Conservation (phyloP, 805 yeast genomes). For the Vanderwaltozyma yarrowii region DNA sequence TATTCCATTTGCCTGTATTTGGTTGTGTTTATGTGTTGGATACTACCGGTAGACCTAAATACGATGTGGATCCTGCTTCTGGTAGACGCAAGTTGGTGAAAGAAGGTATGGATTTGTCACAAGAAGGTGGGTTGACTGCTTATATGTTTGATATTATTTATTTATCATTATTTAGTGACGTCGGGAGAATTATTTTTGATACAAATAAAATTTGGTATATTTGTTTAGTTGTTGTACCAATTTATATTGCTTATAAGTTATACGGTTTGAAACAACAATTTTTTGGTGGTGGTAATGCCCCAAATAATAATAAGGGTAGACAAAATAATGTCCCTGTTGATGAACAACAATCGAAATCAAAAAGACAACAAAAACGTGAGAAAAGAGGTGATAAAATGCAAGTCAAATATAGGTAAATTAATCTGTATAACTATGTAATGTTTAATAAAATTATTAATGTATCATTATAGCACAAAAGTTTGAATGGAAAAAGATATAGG, state of each 20-base stretch:
- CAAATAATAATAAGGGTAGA: not conserved
- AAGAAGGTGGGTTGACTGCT: constrained; percentile 38
- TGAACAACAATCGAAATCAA: constrained; percentile 21
- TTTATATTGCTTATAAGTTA: constrained; percentile 38
- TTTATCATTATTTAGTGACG: constrained; percentile 39
- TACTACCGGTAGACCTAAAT: constrained; percentile 40
- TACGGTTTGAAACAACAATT: constrained; percentile 12
- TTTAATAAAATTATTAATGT: not conserved
- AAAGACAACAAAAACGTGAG: constrained; percentile 34
- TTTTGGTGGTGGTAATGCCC: constrained; percentile 12
- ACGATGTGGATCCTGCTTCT: constrained; percentile 17
- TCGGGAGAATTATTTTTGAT: constrained; percentile 36
- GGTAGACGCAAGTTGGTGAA: constrained; percentile 29
- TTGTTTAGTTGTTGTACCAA: constrained; percentile 23
- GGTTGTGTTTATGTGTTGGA: constrained; percentile 37
- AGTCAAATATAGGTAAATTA: constrained; percentile 27
- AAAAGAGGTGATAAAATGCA: constrained; percentile 31
- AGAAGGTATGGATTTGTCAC: constrained; percentile 40
- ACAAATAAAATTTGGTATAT: constrained; percentile 40
- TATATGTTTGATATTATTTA: constrained; percentile 47
- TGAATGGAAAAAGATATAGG: no score
- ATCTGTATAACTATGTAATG: not conserved
- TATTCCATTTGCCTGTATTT: constrained; percentile 27
- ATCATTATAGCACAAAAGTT: no score
- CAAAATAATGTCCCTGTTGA: not conserved